A percentile compares a stretch with the other conserved stretches of the same genome.
Evolutionary conservation across 2,329 filamentous ascomycete genomes (phyloP).

Genomic region (Sphaceloma murrayae): DNA sequence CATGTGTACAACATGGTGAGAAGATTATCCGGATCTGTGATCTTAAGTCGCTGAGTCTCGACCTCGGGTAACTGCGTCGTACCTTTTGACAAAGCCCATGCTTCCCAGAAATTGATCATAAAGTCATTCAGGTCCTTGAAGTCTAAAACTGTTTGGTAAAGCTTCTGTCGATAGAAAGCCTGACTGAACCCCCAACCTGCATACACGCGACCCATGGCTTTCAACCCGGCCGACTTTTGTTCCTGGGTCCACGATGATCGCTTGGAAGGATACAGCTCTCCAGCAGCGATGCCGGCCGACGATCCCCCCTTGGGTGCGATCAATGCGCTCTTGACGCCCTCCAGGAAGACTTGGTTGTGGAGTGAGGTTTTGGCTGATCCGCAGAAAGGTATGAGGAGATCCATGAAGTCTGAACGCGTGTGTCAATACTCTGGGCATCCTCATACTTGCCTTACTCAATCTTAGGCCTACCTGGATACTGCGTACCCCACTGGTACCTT

Average conservation of each 20-base stretch:
- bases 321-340: constrained; percentile 53
- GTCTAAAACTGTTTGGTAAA: constrained; percentile 56
- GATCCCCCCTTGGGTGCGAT: constrained; percentile 47
- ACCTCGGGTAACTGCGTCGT: background rate
- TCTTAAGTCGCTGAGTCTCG: background rate
- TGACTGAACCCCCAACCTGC: constrained; percentile 76
- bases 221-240: constrained; percentile 50
- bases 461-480: constrained; percentile 32
- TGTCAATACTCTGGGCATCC: too few species aligned
- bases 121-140: constrained; percentile 62
- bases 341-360: constrained; percentile 60
- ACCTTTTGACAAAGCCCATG: constrained; percentile 60
- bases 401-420: constrained; percentile 57
- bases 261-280: constrained; percentile 28
- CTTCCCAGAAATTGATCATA: constrained; percentile 66
- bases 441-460: too few species aligned
- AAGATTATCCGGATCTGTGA: constrained; percentile 60
- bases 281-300: constrained; percentile 44
- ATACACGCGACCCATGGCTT: constrained; percentile 60
- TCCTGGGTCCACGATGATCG: constrained; percentile 40
- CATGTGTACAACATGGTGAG: constrained; percentile 68
- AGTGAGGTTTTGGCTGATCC: constrained; percentile 53
- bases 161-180: constrained; percentile 62
- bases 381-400: constrained; percentile 56
- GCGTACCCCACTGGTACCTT: constrained; percentile 30